Conservation (phyloP, 2,329 filamentous ascomycete species). For the Pseudopyrenochaeta lycopersici region DNA sequence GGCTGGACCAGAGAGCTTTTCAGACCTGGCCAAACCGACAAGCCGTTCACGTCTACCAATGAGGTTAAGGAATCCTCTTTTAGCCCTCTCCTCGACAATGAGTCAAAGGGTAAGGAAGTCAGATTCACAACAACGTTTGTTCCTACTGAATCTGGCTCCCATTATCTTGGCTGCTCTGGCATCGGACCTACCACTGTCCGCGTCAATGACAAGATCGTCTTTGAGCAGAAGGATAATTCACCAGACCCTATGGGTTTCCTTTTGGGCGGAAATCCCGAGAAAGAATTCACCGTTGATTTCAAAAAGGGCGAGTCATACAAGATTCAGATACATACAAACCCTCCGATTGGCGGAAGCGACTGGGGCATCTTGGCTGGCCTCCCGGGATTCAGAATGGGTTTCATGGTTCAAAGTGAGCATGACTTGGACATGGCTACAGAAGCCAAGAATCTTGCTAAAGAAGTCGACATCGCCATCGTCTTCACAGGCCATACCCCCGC, state of each 20-base stretch:
- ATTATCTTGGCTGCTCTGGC: slow-evolving; percentile 46
- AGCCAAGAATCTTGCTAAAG: slow-evolving; percentile 35
- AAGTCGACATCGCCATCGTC: slow-evolving; percentile 40
- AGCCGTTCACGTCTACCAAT: slow-evolving; percentile 31
- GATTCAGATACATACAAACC: slow-evolving; percentile 66
- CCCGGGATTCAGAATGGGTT: slow-evolving; percentile 45
- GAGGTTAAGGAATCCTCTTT: slow-evolving; percentile 37
- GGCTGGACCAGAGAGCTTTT: slow-evolving; percentile 46
- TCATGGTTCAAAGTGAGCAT: slow-evolving; percentile 43
- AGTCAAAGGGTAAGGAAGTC: slow-evolving; percentile 35
- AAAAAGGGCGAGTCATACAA: slow-evolving; percentile 68
- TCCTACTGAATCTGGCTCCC: slow-evolving; percentile 35
- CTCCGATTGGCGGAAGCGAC: slow-evolving; percentile 64
- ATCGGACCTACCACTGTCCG: slow-evolving; percentile 42
- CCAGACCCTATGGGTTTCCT: slow-evolving; percentile 71
- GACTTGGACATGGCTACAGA: slow-evolving; percentile 36
- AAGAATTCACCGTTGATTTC: slow-evolving; percentile 66
- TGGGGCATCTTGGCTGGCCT: slow-evolving; percentile 38
- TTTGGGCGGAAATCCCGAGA: slow-evolving; percentile 70
- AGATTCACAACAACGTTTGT: slow-evolving; percentile 33
- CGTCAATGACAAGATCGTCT: slow-evolving; percentile 39
- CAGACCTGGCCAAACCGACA: slow-evolving; percentile 29
- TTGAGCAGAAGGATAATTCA: slow-evolving; percentile 58
- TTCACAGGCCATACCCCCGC: slow-evolving; percentile 47
- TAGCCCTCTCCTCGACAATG: slow-evolving; percentile 31